Base-by-base conservation (phyloP, 805 yeast genomes). In the Wickerhamomyces queroliae region DNA sequence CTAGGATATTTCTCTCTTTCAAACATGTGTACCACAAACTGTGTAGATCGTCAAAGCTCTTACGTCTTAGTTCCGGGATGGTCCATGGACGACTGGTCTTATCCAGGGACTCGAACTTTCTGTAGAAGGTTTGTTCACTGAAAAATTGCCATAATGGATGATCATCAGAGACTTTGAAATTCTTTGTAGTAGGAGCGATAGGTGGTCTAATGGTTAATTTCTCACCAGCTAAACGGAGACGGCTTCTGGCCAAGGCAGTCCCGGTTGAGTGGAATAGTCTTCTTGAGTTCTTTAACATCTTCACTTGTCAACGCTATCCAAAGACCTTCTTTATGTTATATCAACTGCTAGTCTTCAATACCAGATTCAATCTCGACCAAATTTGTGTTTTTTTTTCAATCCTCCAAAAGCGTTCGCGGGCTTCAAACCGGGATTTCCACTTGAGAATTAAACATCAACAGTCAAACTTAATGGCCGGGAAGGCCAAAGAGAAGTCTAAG, bases 81-180 rank as follows among this genome's bases (percentile, higher is more conserved):
- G 83, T 65, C 99, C 99, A 93, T 5, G 93, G 67, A 52, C 95
- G 73, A 13, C 93, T 80, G 9, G 67, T 64, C 22, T 61, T 56
- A 37, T 74, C 67, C 22, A 78, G 53, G 18, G 80, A 85, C 2
- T 69, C 75, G 3, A 72, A 62, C 2, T 68, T 58, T 50, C 97
- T 74, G 43, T 84, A 63, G 43, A 80, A 77, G 52, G 72, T 69
- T 41, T 79, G 70, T 29, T 84, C 73, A 36, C 67, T 59, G 66
- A 91, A 93, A 59, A 93, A 93, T 52, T 85, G 90, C 96, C 96
- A 93, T 47, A 93, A 70, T 23, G 98, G 99, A 63, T 93, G 99
- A 58, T 83, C 84, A 5, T 83, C 91, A 12, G 78, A 73, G 25
- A 85, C 84, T 43, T 71, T 71, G 39, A 90, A 70, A 60, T 86